Percentiles rank a stretch among this genome's conserved stretches.
Conservation (phyloP, 2,329 filamentous ascomycete genomes). For the Colletotrichum acutatum region DNA sequence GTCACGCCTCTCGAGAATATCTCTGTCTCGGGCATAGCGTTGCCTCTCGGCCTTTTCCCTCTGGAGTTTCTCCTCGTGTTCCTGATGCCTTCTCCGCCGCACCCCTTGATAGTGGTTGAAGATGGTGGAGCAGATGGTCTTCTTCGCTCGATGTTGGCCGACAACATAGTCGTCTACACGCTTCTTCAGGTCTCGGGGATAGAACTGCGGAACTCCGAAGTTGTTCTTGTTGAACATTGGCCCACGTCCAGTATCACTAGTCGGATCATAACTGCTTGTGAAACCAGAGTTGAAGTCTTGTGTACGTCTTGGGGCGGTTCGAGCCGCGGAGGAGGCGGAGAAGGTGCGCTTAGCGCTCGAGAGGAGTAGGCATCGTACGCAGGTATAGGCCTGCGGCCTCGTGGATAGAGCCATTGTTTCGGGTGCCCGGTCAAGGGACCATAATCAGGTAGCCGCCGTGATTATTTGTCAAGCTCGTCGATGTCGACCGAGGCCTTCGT, state of each 20-base stretch:
- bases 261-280: conserved; percentile 69
- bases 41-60: conserved; percentile 77
- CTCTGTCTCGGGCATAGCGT: conserved; percentile 75
- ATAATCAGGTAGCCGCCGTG: background rate
- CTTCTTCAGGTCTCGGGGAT: conserved; percentile 80
- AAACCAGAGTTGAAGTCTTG: conserved; percentile 67
- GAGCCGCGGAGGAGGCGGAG: conserved; percentile 42
- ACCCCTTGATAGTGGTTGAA: conserved; percentile 97
- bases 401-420: conserved; percentile 30
- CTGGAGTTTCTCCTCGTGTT: conserved; percentile 69
- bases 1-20: conserved; percentile 65
- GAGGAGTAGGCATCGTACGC: conserved; percentile 30
- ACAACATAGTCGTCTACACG: conserved; percentile 97
- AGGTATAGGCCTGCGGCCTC: conserved; percentile 33
- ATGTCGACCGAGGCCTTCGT: background rate
- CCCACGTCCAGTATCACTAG: conserved; percentile 62
- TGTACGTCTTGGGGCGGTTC: conserved; percentile 51
- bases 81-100: conserved; percentile 80
- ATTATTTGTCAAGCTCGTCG: background rate
- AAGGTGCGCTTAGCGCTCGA: conserved; percentile 36
- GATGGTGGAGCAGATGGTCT: conserved; percentile 90
- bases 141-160: conserved; percentile 93
- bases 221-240: conserved; percentile 69
- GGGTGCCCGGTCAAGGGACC: conserved; percentile 16
- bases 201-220: conserved; percentile 72